phyloP scores from a whole-genome alignment of 225 moss, liverwort and hornwort genomes.

The Lunularia cruciata region DNA sequence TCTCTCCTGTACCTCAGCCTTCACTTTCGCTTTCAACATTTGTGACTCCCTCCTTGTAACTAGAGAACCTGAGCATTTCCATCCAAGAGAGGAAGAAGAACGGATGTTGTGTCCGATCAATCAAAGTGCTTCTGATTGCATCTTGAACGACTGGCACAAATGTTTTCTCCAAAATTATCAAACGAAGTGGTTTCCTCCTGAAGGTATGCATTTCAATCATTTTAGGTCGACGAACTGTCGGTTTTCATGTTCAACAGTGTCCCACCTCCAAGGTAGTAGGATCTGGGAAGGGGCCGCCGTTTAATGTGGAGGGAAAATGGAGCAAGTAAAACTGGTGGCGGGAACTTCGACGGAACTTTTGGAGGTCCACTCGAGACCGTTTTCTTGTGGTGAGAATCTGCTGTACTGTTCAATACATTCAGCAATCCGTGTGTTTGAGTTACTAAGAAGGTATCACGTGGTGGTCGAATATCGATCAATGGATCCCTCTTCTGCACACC shows the following conservation, averaged over 20 bases:
- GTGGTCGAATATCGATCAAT: conserved; percentile 10
- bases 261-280: conserved; percentile 23
- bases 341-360: background rate
- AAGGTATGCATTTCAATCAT: too few relatives aligned
- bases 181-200: too few relatives aligned
- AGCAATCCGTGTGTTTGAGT: conserved; percentile 21
- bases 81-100: background rate
- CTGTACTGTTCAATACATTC: conserved; percentile 6
- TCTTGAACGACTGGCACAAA: too few relatives aligned
- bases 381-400: conserved; percentile 1
- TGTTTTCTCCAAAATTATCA: too few relatives aligned
- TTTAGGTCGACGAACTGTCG: too few relatives aligned
- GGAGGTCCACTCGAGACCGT: background rate
- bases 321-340: conserved; percentile 18
- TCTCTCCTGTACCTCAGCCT: background rate
- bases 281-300: conserved; percentile 12
- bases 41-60: background rate
- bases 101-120: too few relatives aligned
- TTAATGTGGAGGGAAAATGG: conserved; percentile 9
- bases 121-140: too few relatives aligned
- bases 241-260: too few relatives aligned
- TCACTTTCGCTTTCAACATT: background rate
- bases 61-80: conserved; percentile 7
- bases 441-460: conserved; percentile 13
- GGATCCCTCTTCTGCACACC: conserved; percentile 19